These are phyloP conservation scores for Rhodotorula babjevae DNA, from an alignment of 768 basidiomycete genomes.

Conservation along the genomic window DNA sequence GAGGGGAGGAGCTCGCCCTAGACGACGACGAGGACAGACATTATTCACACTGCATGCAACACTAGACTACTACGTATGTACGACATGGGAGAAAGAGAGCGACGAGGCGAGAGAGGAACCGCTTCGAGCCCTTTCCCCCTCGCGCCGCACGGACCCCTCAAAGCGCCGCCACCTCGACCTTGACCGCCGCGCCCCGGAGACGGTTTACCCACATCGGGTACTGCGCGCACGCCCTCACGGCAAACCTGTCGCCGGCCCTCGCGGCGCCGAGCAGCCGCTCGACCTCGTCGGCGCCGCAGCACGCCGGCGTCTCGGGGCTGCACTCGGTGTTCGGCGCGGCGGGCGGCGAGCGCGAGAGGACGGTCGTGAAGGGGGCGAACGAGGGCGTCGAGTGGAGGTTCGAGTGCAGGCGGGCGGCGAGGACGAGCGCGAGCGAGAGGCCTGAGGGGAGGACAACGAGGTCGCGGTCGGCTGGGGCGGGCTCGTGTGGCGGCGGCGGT, in stretches of 20 bases:
- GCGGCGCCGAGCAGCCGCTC: not conserved
- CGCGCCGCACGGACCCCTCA: not conserved
- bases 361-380: not conserved
- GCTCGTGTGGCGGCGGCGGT: not conserved
- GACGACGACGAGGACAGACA: no score
- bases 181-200: slow-evolving; percentile 2
- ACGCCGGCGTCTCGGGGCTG: not conserved
- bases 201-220: slow-evolving; percentile 25
- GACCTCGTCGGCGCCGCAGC: not conserved
- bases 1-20: no score
- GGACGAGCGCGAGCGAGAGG: not conserved
- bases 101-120: not conserved
- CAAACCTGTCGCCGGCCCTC: slow-evolving; percentile 18
- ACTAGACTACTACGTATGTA: no score
- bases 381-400: slow-evolving; percentile 16
- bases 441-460: no score
- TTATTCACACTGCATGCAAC: no score
- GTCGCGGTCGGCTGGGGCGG: not conserved
- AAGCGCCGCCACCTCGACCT: not conserved
- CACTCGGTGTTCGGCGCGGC: not conserved
- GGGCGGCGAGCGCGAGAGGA: not conserved
- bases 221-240: slow-evolving; percentile 20
- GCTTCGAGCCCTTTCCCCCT: no score
- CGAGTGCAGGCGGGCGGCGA: not conserved
- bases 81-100: not conserved